Percentiles rank a stretch among this genome's conserved stretches.
phyloP scores from a whole-genome alignment of 768 basidiomycete genomes.

The Epithele typhae region DNA sequence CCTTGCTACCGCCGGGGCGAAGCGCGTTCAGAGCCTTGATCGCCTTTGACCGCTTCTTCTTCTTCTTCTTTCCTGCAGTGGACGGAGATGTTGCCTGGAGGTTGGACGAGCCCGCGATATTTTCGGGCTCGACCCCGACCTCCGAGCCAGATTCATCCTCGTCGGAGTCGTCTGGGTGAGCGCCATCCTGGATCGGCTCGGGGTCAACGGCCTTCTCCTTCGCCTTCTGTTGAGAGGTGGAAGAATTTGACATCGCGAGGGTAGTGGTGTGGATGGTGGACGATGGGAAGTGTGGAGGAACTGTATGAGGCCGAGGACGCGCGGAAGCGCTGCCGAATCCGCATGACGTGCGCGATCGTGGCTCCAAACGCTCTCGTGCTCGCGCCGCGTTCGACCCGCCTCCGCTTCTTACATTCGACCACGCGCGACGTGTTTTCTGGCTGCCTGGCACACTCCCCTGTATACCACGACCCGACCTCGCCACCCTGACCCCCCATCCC shows the following conservation, averaged over 20 bases:
- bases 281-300: too few species aligned
- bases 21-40: conserved; percentile 47
- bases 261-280: neutral
- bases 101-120: conserved; percentile 11
- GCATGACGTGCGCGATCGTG: too few species aligned
- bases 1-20: conserved; percentile 36
- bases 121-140: conserved; percentile 24
- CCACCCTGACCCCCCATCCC: too few species aligned
- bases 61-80: conserved; percentile 69
- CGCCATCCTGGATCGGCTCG: conserved; percentile 12
- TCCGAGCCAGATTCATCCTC: conserved; percentile 21
- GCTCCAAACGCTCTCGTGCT: too few species aligned
- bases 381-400: too few species aligned
- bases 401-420: too few species aligned
- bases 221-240: conserved; percentile 36
- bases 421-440: too few species aligned
- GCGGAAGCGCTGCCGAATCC: too few species aligned
- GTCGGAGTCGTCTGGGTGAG: conserved; percentile 4
- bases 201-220: conserved; percentile 37
- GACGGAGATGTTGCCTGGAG: conserved; percentile 26
- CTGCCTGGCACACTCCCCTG: too few species aligned
- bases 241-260: conserved; percentile 15
- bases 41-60: conserved; percentile 82
- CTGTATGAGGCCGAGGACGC: too few species aligned
- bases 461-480: too few species aligned